Evolutionary conservation across 2,329 filamentous ascomycete species (phyloP).

Genomic region (Aspergillus spinulosporus): DNA sequence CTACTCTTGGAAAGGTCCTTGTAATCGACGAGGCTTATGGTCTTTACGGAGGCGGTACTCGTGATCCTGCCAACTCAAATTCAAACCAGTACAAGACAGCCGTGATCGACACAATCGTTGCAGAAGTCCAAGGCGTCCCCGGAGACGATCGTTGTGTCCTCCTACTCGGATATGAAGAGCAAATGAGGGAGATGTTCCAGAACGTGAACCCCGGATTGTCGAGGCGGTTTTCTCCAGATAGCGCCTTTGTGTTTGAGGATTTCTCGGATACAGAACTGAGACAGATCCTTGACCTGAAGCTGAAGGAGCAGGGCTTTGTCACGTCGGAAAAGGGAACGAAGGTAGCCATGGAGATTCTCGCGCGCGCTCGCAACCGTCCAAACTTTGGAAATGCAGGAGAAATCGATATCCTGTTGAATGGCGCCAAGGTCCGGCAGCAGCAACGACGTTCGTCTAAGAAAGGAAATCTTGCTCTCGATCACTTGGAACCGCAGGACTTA

Average conservation of each 20-base stretch:
- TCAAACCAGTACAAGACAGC: conserved; percentile 59
- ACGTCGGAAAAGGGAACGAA: conserved; percentile 54
- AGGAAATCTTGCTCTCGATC: conserved; percentile 6
- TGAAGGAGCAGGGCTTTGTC: conserved; percentile 57
- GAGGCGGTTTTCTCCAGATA: conserved; percentile 63
- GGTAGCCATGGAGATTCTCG: conserved; percentile 61
- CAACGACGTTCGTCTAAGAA: conserved; percentile 37
- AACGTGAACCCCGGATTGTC: conserved; percentile 70
- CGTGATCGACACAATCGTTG: conserved; percentile 72
- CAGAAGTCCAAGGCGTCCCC: conserved; percentile 67
- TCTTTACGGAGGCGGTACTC: conserved; percentile 48
- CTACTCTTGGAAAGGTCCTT: conserved; percentile 70
- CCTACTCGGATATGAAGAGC: conserved; percentile 67
- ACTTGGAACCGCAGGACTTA: conserved; percentile 38
- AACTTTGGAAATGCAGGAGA: conserved; percentile 74
- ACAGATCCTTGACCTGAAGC: conserved; percentile 63
- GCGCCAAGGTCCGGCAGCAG: conserved; percentile 56
- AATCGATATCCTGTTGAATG: conserved; percentile 66
- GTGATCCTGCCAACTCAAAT: conserved; percentile 28
- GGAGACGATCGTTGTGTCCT: conserved; percentile 73
- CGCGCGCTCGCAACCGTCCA: conserved; percentile 60
- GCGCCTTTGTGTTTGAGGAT: conserved; percentile 69
- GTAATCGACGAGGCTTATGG: conserved; percentile 81
- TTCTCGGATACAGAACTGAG: conserved; percentile 61
- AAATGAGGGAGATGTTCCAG: conserved; percentile 73